These are phyloP conservation scores for Blastobotrys illinoisensis DNA, from an alignment of 1,139 yeast species.

Conservation along the genomic window DNA sequence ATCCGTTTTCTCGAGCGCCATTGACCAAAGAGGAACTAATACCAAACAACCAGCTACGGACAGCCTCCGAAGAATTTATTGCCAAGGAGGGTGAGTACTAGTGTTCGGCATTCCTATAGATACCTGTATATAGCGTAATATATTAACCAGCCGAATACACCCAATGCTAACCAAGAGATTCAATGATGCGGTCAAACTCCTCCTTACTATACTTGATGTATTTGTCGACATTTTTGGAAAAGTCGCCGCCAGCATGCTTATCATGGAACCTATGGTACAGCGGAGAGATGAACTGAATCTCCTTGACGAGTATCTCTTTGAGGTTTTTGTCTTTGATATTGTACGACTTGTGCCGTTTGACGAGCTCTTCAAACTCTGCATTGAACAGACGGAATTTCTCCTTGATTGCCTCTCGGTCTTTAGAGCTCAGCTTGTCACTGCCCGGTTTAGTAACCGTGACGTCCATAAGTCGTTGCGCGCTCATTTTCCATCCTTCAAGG, in stretches of 20 bases:
- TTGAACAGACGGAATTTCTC: slow-evolving; percentile 81
- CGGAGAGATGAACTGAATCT: slow-evolving; percentile 70
- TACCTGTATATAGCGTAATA: neutral
- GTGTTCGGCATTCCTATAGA: neutral
- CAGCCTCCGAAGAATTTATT: slow-evolving; percentile 35
- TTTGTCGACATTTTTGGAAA: slow-evolving; percentile 65
- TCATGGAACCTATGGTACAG: slow-evolving; percentile 81
- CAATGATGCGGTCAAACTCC: slow-evolving; percentile 48
- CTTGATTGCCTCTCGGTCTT: slow-evolving; percentile 78
- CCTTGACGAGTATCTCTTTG: slow-evolving; percentile 55
- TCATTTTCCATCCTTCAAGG: slow-evolving; percentile 76
- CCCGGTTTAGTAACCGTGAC: slow-evolving; percentile 27
- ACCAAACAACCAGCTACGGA: slow-evolving; percentile 42
- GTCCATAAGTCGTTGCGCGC: slow-evolving; percentile 67
- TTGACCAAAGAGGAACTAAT: slow-evolving; percentile 38
- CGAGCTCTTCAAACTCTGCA: slow-evolving; percentile 71
- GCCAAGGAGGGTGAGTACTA: slow-evolving; percentile 16
- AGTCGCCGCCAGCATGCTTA: slow-evolving; percentile 63
- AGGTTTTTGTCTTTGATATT: slow-evolving; percentile 62
- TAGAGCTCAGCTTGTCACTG: slow-evolving; percentile 33
- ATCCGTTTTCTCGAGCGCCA: slow-evolving; percentile 41
- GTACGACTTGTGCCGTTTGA: slow-evolving; percentile 57
- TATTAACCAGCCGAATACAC: neutral
- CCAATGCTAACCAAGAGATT: slow-evolving; percentile 28
- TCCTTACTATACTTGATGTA: slow-evolving; percentile 67